Evolutionary conservation across 2,329 filamentous ascomycete genomes (phyloP), one percentile per base, ranked within the genome.

Genomic region (Macroventuria anomochaeta): DNA sequence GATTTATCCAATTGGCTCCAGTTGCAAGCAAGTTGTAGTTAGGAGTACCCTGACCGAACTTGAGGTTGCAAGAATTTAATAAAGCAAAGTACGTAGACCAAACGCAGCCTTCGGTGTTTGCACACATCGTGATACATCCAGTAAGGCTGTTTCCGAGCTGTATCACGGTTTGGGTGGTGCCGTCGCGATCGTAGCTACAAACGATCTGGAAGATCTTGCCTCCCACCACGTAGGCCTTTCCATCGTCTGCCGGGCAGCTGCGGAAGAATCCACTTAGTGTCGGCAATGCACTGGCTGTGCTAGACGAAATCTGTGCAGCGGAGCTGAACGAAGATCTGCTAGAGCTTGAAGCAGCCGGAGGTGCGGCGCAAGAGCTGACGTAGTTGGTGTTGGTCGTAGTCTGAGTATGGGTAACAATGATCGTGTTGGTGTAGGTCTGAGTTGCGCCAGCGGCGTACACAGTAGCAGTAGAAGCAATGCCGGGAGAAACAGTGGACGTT

Each of bases 351-450:
- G 7, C 12, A 10, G 5, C 5, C 7, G 26, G 26, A 21, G 40
- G 33, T 11, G 26, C 21, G 5, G 39, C 23, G 20, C 47, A 51
- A 28, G 47, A 51, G 33, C 47, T 51, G 6, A 51, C 40, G 21
- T 44, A 51, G 20, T 51, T 51, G 6, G 47, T 51, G 15, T 51
- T 51, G 18, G 47, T 51, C 4, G 32, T 51, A 15, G 21, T 33
- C 7, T 8, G 23, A 10, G 39, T 51, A 6, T 36, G 39, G 12
- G 39, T 51, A 25, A 51, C 33, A 15, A 38, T 33, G 5, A 51
- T 32, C 12, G 47, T 51, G 20, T 17, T 51, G 11, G 39, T 51
- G 18, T 17, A 38, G 7, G 47, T 51, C 33, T 38, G 32, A 20
- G 47, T 51, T 11, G 47, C 7, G 15, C 28, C 20, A n/a, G 40